Conservation (phyloP, 352 stramenopile species). For the Phytophthora tubulina region DNA sequence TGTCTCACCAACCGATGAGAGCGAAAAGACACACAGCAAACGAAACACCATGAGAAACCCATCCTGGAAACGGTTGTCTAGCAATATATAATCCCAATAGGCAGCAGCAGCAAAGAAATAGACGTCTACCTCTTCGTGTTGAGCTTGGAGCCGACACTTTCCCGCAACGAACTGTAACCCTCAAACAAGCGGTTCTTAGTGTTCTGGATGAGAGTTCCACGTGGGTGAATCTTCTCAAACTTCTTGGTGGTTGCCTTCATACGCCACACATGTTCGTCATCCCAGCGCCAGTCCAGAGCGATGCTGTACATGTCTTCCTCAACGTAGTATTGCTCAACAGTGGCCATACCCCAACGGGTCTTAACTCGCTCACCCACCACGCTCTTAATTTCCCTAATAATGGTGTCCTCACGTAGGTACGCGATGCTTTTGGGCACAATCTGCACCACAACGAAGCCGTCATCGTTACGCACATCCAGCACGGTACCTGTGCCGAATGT, state of each 20-base stretch:
- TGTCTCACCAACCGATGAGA: slow-evolving; percentile 27
- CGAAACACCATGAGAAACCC: slow-evolving; percentile 39
- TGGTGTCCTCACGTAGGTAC: slow-evolving; percentile 71
- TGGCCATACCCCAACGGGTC: slow-evolving; percentile 86
- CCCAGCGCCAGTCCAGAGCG: slow-evolving; percentile 88
- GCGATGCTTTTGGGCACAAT: slow-evolving; percentile 76
- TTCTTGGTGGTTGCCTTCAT: slow-evolving; percentile 93
- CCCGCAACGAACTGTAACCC: slow-evolving; percentile 77
- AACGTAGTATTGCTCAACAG: slow-evolving; percentile 86
- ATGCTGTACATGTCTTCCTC: slow-evolving; percentile 93
- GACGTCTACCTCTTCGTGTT: slow-evolving; percentile 62
- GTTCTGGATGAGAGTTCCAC: slow-evolving; percentile 78
- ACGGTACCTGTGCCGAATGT: slow-evolving; percentile 82
- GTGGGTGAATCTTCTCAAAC: slow-evolving; percentile 80
- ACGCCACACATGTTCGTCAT: slow-evolving; percentile 89
- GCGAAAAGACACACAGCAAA: slow-evolving; percentile 31
- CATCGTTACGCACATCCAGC: slow-evolving; percentile 73
- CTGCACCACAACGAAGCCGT: slow-evolving; percentile 82
- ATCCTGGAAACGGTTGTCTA: slow-evolving; percentile 28
- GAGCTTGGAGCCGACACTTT: slow-evolving; percentile 74
- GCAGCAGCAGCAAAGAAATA: slow-evolving; percentile 28
- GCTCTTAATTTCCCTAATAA: slow-evolving; percentile 86
- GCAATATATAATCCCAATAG: slow-evolving; percentile 41
- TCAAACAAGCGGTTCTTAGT: slow-evolving; percentile 86
- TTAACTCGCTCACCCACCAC: slow-evolving; percentile 88